Conservation (phyloP, 768 basidiomycete genomes). For the Gyrodon lividus region DNA sequence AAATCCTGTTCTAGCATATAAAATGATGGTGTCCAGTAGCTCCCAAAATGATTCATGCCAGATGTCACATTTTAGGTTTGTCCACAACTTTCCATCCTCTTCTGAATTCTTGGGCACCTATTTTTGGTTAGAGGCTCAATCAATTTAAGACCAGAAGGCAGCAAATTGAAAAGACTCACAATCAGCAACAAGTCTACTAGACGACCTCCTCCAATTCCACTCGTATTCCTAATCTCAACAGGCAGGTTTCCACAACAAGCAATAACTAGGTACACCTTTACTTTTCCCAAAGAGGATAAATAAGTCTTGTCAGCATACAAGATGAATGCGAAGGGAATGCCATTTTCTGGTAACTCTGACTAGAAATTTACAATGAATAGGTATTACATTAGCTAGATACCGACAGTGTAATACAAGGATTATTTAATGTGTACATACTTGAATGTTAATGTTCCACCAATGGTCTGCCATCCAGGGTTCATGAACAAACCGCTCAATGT, state of each 20-base stretch:
- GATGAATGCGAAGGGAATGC: conserved; percentile 31
- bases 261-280: conserved; percentile 39
- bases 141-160: background rate
- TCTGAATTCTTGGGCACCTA: background rate
- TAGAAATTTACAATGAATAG: background rate
- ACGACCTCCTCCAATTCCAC: conserved; percentile 32
- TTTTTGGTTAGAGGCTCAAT: conserved; percentile 12
- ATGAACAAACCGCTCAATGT: conserved; percentile 28
- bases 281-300: conserved; percentile 37
- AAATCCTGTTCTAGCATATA: conserved; percentile 22
- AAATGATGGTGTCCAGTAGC: conserved; percentile 28
- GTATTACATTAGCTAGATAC: background rate
- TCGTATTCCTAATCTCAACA: conserved; percentile 31
- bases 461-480: conserved; percentile 39
- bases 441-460: conserved; percentile 36
- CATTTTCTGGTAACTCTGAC: conserved; percentile 3
- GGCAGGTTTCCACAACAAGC: conserved; percentile 34
- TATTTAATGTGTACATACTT: conserved; percentile 25
- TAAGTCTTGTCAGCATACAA: conserved; percentile 42
- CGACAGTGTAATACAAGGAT: no score
- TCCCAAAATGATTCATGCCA: conserved; percentile 36
- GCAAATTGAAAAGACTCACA: conserved; percentile 19
- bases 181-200: conserved; percentile 41
- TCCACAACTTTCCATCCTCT: conserved; percentile 34
- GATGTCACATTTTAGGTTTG: conserved; percentile 33